Base-by-base conservation (phyloP, 2,329 filamentous ascomycete genomes). In the Sporothrix globosa region DNA sequence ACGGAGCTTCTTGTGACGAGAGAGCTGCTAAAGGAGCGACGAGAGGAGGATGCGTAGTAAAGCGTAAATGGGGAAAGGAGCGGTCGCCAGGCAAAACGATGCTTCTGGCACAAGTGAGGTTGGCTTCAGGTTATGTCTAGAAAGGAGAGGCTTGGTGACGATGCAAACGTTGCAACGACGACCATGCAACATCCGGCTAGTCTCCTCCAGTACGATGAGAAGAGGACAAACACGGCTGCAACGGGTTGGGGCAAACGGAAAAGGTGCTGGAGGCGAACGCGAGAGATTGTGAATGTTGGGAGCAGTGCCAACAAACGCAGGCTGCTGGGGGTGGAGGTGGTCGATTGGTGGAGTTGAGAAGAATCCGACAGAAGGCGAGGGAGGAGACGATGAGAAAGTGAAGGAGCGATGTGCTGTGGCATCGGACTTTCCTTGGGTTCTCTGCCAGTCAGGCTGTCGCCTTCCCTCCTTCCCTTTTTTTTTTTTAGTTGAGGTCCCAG, bases 351-450 rank as follows among this genome's bases (percentile, higher is more conserved):
- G 61, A 61, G 50, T 63, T 63, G 58, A 56, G 44, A 54, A 52
- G 66, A 66, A 65, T 44, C 30, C 54, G 50, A 56, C 46, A 72
- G 52, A 41, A 54, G 39, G 60, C 61, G 24, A 65, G 58, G 34
- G 67, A 68, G 50, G 39, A 68, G 66, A 3, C 67, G 67, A 65
- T 24, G 46, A 65, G 61, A 65, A 44, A 58, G 52, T 58, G 41
- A 73, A 67, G 73, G 67, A 60, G 69, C 56, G 52, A 41, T 13
- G 39, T 34, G 67, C 67, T 54, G 67, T 68, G 50, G 67, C 67
- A 34, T 68, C 53, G 41, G 53, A 68, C 39, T 58, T 68, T 60
- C 50, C 50, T 50, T 53, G 48, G 60, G 60, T 65, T 44, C 34
- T 44, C 46, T 27, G 30, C 41, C 34, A 61, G 34, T 61, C 11